Base-by-base conservation (phyloP, 371 early-diverging fungal genomes). In the Nosema granulosis region DNA sequence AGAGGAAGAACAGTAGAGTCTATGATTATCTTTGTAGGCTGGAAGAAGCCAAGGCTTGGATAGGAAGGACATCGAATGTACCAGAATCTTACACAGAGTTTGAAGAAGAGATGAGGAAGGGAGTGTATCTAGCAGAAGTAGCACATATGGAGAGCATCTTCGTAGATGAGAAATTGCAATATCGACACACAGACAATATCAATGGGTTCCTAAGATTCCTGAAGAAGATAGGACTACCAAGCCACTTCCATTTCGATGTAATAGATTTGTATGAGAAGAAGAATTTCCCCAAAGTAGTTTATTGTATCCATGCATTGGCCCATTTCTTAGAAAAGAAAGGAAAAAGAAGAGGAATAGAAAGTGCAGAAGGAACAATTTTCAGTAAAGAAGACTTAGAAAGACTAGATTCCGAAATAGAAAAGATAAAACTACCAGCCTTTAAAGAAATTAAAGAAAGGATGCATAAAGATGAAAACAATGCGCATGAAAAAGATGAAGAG, bases 1-100 rank as follows among this genome's bases (percentile, higher is more conserved):
- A 94, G 84, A 88, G 98, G 71, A 88, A 89, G 51, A 91, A 92
- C 58, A 84, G 95, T 50, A 90, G 91, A 65, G 94, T 95, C 0
- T 97, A 97, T 84, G 97, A 97, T 84, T 99, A 97, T 79, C 88
- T 97, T 11, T 96, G 97, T 79, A 95, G 94, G 73, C 90, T 97
- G 68, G 94, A 93, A 71, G 97, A 97, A 88, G 97, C 98, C 1
- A 94, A 94, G 88, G 92, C 95, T 90, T 95, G 89, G 83, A 88
- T 78, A 28, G 31, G 78, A 79, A 89, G 92, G 43, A 87, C 88
- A 32, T 90, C 92, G 63, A 88, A 89, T 68, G 90, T 94, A 32
- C 90, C 89, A 12, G 86, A 89, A 1, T 90, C 87, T 3, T 84
- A 88, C 24, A 78, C 94, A 12, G 94, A 94, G 69, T 83, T 83